Evolutionary conservation across 352 stramenopile species (phyloP).

Genomic region (Pythium oligandrum): DNA sequence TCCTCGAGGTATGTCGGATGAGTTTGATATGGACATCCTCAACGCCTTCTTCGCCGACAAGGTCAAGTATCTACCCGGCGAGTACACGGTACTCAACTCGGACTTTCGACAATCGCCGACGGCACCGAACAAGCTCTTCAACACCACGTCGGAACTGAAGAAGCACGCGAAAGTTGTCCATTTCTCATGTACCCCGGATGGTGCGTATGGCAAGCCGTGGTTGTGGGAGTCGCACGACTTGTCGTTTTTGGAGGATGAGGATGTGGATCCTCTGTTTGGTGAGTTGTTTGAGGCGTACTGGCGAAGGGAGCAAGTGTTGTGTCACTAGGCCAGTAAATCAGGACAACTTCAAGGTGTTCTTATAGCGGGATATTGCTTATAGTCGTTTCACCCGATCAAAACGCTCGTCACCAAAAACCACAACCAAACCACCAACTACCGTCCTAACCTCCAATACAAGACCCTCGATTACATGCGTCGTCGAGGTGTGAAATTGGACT

Average conservation of each 20-base stretch:
- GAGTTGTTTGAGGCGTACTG: slow-evolving; percentile 23
- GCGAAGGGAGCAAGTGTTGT: slow-evolving; percentile 14
- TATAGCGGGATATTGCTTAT: too few relatives aligned
- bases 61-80: slow-evolving; percentile 12
- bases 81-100: slow-evolving; percentile 30
- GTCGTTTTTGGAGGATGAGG: slow-evolving; percentile 2
- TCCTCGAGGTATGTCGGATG: slow-evolving; percentile 7
- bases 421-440: too few relatives aligned
- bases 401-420: too few relatives aligned
- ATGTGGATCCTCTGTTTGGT: slow-evolving; percentile 16
- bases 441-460: too few relatives aligned
- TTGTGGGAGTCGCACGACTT: slow-evolving; percentile 7
- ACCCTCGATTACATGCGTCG: too few relatives aligned
- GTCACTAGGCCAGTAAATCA: too few relatives aligned
- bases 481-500: too few relatives aligned
- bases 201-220: slow-evolving; percentile 18
- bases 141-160: slow-evolving; percentile 8
- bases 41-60: slow-evolving; percentile 20
- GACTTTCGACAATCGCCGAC: slow-evolving; percentile 18
- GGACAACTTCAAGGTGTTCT: too few relatives aligned
- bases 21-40: slow-evolving; percentile 30
- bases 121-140: slow-evolving; percentile 2
- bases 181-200: slow-evolving; percentile 14
- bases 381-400: too few relatives aligned
- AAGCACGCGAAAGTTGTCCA: slow-evolving; percentile 12